Evolutionary conservation across 257 asterid species (phyloP).

Genomic region (Gardenia jasminoides): DNA sequence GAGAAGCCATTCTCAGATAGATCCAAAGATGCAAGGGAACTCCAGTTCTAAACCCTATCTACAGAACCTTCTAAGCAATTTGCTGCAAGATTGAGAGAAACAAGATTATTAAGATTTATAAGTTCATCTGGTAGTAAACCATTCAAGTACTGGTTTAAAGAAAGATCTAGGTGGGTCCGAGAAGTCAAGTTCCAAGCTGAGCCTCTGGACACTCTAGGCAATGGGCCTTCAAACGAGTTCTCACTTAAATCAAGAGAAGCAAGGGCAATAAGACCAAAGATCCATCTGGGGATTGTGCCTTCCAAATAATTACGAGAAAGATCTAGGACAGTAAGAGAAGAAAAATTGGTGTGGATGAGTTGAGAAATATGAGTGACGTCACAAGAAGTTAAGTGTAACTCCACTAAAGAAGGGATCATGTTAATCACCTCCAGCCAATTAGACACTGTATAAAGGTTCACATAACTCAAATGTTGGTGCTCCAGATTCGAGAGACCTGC

Average conservation of each 20-base stretch:
- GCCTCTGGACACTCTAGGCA: too few relatives aligned
- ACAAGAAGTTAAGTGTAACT: too few relatives aligned
- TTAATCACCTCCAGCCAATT: conserved; percentile 23
- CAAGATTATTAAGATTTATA: neutral
- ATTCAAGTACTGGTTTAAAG: neutral
- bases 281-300: too few relatives aligned
- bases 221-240: too few relatives aligned
- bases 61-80: neutral
- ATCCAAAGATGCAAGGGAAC: neutral
- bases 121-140: neutral
- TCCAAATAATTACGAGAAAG: too few relatives aligned
- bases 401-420: too few relatives aligned
- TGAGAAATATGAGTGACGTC: too few relatives aligned
- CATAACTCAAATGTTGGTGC: conserved; percentile 9
- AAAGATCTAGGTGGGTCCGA: neutral
- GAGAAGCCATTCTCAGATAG: neutral
- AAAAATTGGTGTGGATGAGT: too few relatives aligned
- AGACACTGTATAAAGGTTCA: conserved; percentile 19
- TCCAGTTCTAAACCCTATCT: neutral
- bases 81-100: neutral
- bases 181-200: too few relatives aligned
- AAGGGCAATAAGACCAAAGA: too few relatives aligned
- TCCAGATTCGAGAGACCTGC: conserved; percentile 18
- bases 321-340: too few relatives aligned
- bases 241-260: too few relatives aligned